Evolutionary conservation across 495 filamentous ascomycete species (phyloP), one percentile per base, ranked within the genome.

Genomic region (Massariosphaeria phaeospora): DNA sequence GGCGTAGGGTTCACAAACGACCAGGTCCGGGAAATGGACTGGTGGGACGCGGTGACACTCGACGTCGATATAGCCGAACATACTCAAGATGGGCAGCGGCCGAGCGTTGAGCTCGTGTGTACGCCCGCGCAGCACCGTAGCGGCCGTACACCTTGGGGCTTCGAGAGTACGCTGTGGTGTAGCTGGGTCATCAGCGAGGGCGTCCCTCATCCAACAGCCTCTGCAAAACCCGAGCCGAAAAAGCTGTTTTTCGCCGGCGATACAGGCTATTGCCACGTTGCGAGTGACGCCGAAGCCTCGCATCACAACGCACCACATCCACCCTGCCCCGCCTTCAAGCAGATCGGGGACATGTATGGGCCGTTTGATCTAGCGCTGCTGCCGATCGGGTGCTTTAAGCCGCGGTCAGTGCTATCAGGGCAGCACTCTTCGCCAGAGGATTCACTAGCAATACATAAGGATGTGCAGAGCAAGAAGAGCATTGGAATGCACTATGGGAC

Each of bases 1-100:
- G 61, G 68, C 12, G 65, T 73, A 17, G 75, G 73, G 0, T 70
- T 78, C 8, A 52, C 59, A 6, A 43, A 55, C 25, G 65, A 72
- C 1, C 63, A 73, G n/a, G 65, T 79, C 18, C 65, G 62, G 6
- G 73, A 80, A 55, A 51, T 76, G 48, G 77, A 80, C 55, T 80
- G 77, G 77, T 79, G 75, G 76, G 72, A 79, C 21, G 64, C 66
- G 1, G 70, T 72, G 4, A 45, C 61, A 12, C 40, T 72, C 6
- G 49, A 48, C 12, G 30, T 50, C 15, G 57, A 62, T 3, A 40
- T 34, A 8, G 20, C 67, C 7, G 66, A 64, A 4, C n/a, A n/a
- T n/a, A n/a, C n/a, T n/a, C n/a, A n/a, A n/a, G n/a, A n/a, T n/a
- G n/a, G n/a, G n/a, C n/a, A n/a, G n/a, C n/a, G n/a, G n/a, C n/a